These are phyloP conservation scores for Yarrowia sp. DNA, from an alignment of 805 yeast species.

Conservation along the genomic window DNA sequence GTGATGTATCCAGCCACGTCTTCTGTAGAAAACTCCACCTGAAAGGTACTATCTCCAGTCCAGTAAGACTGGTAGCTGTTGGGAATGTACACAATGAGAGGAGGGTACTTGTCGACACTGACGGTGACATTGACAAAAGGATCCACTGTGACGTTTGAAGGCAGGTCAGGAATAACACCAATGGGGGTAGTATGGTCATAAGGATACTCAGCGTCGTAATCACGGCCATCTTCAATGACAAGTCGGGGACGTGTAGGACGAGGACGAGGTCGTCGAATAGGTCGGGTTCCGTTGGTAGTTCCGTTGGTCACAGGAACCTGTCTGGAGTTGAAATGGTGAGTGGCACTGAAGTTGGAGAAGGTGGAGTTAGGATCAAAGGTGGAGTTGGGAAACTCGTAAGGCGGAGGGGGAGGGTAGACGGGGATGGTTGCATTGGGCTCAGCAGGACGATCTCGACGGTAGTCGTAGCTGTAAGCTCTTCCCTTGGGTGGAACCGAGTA, in stretches of 20 bases:
- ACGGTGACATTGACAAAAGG: conserved; percentile 82
- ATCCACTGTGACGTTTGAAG: conserved; percentile 35
- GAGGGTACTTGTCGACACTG: conserved; percentile 50
- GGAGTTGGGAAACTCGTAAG: neutral
- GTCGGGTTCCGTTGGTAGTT: neutral
- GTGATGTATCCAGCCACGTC: conserved; percentile 60
- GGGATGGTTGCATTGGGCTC: neutral
- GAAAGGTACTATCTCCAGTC: conserved; percentile 70
- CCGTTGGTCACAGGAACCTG: neutral
- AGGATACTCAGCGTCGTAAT: neutral
- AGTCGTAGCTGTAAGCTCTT: neutral
- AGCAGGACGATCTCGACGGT: neutral
- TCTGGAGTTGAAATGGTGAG: neutral
- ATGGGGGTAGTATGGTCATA: neutral
- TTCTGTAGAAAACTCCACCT: conserved; percentile 56
- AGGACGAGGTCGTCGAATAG: neutral
- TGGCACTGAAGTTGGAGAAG: conserved; percentile 30
- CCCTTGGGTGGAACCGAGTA: neutral
- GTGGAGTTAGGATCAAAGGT: neutral
- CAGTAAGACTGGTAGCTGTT: conserved; percentile 61
- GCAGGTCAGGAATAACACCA: neutral
- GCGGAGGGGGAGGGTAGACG: conserved; percentile 6
- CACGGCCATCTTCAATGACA: conserved; percentile 43
- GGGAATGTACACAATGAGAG: conserved; percentile 72
- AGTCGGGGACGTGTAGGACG: conserved; percentile 31